phyloP scores from a whole-genome alignment of 1,139 yeast species.

The Lodderomyces parapsilosis region DNA sequence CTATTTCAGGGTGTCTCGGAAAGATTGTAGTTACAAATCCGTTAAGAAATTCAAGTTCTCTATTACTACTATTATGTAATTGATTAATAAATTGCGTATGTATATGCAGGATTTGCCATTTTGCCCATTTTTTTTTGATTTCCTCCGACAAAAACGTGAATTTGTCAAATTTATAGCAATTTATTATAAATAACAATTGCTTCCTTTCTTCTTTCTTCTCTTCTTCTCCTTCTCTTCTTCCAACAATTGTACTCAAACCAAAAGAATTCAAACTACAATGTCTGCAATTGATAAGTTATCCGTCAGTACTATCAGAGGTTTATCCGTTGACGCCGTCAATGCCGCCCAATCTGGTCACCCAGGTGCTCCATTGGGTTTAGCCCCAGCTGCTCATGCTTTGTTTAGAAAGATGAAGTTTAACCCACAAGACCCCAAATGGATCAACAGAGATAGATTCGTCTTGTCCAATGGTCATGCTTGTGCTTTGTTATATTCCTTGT shows the following conservation, averaged over 20 bases:
- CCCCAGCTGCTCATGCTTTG: conserved; percentile 69
- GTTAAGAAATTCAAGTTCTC: neutral
- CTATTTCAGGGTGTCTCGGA: no score
- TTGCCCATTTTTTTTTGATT: conserved; percentile 4
- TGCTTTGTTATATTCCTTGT: conserved; percentile 82
- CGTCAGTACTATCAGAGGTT: conserved; percentile 84
- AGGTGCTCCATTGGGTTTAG: conserved; percentile 98
- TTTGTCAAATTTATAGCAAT: no score
- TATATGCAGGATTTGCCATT: neutral
- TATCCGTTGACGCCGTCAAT: conserved; percentile 86
- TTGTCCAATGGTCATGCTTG: conserved; percentile 97
- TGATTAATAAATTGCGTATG: neutral
- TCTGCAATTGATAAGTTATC: conserved; percentile 66
- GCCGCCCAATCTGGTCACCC: conserved; percentile 98
- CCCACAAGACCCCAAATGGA: conserved; percentile 90
- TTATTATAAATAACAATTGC: no score
- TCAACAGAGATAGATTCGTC: conserved; percentile 93
- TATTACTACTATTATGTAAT: neutral
- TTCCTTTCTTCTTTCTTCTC: conserved; percentile 6
- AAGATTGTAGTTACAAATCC: no score
- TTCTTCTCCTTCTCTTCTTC: conserved; percentile 1
- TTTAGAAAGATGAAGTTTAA: conserved; percentile 83
- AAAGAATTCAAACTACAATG: conserved; percentile 11
- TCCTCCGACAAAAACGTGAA: no score
- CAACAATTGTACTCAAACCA: neutral